Conservation (phyloP, 495 filamentous ascomycete species). For the Penicillium maclennaniae region DNA sequence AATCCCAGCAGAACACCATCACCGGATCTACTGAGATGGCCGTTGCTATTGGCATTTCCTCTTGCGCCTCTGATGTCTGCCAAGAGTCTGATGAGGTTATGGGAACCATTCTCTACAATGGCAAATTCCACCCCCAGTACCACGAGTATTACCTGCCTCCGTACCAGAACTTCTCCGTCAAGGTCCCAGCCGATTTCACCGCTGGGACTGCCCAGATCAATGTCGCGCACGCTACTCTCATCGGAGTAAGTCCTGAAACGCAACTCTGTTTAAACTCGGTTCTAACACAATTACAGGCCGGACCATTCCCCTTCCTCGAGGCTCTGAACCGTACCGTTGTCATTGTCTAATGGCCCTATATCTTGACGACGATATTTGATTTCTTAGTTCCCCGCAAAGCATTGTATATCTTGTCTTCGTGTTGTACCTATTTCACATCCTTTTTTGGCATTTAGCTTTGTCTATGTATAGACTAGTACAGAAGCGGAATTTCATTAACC, state of each 20-base stretch:
- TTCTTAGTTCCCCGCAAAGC: background rate
- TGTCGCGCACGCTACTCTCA: slow-evolving; percentile 32
- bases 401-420: background rate
- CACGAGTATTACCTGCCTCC: slow-evolving; percentile 25
- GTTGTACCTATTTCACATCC: background rate
- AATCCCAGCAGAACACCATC: slow-evolving; percentile 22
- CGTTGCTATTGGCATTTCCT: slow-evolving; percentile 34
- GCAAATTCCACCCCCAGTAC: slow-evolving; percentile 28
- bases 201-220: slow-evolving; percentile 26
- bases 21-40: slow-evolving; percentile 28
- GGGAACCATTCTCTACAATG: slow-evolving; percentile 31
- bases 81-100: slow-evolving; percentile 16
- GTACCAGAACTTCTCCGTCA: slow-evolving; percentile 40
- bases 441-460: background rate
- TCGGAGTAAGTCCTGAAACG: slow-evolving; percentile 30
- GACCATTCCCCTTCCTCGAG: slow-evolving; percentile 6
- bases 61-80: slow-evolving; percentile 21
- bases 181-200: slow-evolving; percentile 15
- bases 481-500: background rate
- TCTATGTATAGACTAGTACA: background rate
- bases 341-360: slow-evolving; percentile 1
- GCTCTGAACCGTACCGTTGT: slow-evolving; percentile 8
- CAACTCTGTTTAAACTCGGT: background rate
- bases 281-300: slow-evolving; percentile 5
- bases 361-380: background rate